phyloP scores from a whole-genome alignment of 352 stramenopile genomes.

The Pythium sp. region DNA sequence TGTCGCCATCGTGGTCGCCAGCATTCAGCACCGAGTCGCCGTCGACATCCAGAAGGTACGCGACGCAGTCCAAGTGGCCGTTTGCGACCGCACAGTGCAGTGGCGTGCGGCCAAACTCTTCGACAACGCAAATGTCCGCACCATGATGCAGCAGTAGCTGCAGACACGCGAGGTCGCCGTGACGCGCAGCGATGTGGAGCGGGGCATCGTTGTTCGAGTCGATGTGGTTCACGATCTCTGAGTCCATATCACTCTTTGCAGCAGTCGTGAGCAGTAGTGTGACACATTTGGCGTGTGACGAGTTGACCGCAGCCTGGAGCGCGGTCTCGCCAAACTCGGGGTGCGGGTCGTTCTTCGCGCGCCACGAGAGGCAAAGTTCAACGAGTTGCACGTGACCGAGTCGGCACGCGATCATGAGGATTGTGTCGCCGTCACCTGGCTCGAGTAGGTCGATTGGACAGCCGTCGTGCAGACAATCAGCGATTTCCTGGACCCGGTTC shows the following conservation, averaged over 20 bases:
- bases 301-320: constrained; percentile 72
- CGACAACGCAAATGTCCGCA: constrained; percentile 79
- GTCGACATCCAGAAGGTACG: constrained; percentile 82
- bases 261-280: constrained; percentile 62
- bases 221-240: constrained; percentile 86
- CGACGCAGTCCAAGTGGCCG: constrained; percentile 62
- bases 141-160: constrained; percentile 76
- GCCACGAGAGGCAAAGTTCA: constrained; percentile 67
- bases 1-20: constrained; percentile 72
- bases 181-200: constrained; percentile 68
- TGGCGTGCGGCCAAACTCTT: constrained; percentile 78
- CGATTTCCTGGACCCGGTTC: constrained; percentile 39
- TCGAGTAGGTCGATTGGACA: constrained; percentile 80
- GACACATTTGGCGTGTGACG: constrained; percentile 55
- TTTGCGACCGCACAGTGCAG: constrained; percentile 70
- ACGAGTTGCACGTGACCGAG: constrained; percentile 58
- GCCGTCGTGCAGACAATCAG: constrained; percentile 49
- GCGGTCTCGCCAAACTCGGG: constrained; percentile 84
- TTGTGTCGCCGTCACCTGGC: constrained; percentile 63
- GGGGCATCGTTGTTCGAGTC: constrained; percentile 77
- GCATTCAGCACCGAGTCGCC: constrained; percentile 79
- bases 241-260: constrained; percentile 84
- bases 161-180: constrained; percentile 70
- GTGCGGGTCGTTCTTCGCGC: constrained; percentile 84
- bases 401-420: constrained; percentile 78